Base-by-base conservation (phyloP, 805 yeast species). In the Ogataea minuta region DNA sequence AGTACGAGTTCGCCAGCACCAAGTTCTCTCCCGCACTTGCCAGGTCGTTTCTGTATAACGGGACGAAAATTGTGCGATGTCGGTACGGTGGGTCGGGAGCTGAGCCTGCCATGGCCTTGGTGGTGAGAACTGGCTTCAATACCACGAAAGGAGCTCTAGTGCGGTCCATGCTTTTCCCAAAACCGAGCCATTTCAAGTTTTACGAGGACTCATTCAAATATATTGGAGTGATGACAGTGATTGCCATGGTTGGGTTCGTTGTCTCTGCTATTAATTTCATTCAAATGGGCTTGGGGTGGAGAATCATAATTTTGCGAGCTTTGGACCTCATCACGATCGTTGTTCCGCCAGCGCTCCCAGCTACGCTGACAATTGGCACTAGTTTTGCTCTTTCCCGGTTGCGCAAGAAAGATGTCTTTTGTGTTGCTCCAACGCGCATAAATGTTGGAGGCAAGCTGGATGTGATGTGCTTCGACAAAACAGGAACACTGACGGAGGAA, bases 291-390 rank as follows among this genome's bases (percentile, higher is more conserved):
- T 62, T 93, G 26, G 79, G 83, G 4, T 74, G 74, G 45, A 70
- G 70, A 32, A 63, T 83, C 25, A 91, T 93, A 69, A 71, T 90
- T 5, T 67, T 93, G 40, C 75, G 99, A 51, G 98, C 98, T 0
- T 68, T 93, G 39, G 99, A 93, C 64, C 77, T 93, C 36, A 83
- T 93, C 39, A 93, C 99, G 0, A 89, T 93, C 59, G 99, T 93
- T 6, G 96, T 93, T 1, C 99, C 99, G 1, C 99, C 99, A 1
- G 99, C 99, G 0, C 71, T 93, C 31, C 99, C 99, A 0, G 99
- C 99, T 0, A 93, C 99, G 0, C 67, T 93, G 45, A 89, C 99
- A 0, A 91, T 93, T 44, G 99, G 99, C 13, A 90, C 97, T 0
- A 87, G 91, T 49, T 90, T 93, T 67, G 95, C 99, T 0, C 64